A percentile compares a stretch with the other conserved stretches of the same genome.
Conservation (phyloP, 371 early-diverging fungal genomes). For the Paraphysoderma sedebokerense region DNA sequence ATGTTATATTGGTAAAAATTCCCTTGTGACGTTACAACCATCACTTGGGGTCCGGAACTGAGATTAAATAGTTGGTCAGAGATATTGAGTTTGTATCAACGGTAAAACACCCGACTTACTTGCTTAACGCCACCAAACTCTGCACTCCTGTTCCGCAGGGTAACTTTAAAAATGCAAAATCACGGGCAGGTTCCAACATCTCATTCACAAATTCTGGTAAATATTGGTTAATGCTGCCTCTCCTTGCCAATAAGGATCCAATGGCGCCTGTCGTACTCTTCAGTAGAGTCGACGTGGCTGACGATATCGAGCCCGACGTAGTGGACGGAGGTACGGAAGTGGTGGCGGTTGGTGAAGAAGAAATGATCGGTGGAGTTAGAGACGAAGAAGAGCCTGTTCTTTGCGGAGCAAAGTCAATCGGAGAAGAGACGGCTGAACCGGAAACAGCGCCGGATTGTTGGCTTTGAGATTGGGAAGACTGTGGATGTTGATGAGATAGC, state of each 20-base stretch:
- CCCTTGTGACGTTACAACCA: conserved; percentile 84
- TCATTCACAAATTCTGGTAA: conserved; percentile 71
- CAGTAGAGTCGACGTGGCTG: too few relatives aligned
- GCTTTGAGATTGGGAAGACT: neutral
- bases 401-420: neutral
- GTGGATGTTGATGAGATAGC: conserved; percentile 8
- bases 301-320: too few relatives aligned
- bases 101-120: too few relatives aligned
- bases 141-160: conserved; percentile 53
- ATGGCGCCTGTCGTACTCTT: neutral
- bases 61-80: too few relatives aligned
- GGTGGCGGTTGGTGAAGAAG: neutral
- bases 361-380: neutral
- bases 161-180: conserved; percentile 80
- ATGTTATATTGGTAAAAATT: conserved; percentile 78
- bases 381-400: neutral
- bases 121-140: conserved; percentile 64
- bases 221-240: conserved; percentile 22
- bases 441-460: neutral
- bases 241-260: neutral
- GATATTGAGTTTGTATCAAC: too few relatives aligned
- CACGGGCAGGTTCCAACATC: conserved; percentile 86
- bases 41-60: conserved; percentile 61
- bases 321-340: neutral
- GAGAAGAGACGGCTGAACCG: neutral